Evolutionary conservation across 108 stramenopile species (phyloP), one percentile per base, ranked within the genome.

Genomic region (Phaeodactylum tricornutum): DNA sequence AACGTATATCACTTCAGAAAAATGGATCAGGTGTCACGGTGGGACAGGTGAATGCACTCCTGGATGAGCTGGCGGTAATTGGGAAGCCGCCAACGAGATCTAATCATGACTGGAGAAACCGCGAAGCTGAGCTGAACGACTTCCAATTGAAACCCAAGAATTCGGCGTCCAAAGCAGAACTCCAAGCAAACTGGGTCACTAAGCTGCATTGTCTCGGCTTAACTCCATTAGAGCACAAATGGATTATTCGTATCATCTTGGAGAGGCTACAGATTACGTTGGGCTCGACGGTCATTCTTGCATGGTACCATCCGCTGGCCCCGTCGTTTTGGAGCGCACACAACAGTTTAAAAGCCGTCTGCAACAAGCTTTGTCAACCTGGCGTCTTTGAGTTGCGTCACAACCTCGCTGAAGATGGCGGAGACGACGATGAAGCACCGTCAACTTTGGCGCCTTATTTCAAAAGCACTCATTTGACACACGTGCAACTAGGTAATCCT

Each of bases 221-320:
- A 12, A 51, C 43, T 55, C 77, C 89, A 0, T 39, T 75, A 47
- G 90, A 92, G 47, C 90, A 92, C 56, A 84, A 85, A 46, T 92
- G 85, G 85, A 54, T 87, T 35, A 79, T 82, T 0, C 58, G 85
- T 5, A 77, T 92, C 4, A 38, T 92, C 9, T 58, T 82, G 44
- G 55, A 75, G 50, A 19, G 28, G 2, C 42, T 55, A 29, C 5
- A 43, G 11, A 19, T 55, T 26, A 42, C 41, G 17, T 14, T 55
- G n/a, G 53, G 53, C 27, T 27, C n/a, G 17, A 42, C 42, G 14
- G 27, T 16, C 8, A 35, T 48, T 8, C 21, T 57, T 9, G 15
- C 15, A 16, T 57, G 56, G 56, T 47, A 34, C 46, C 34, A 36
- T 40, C 21, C 25, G 12, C n/a, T 32, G 25, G 56, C 19, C 16